Evolutionary conservation across 169 alveolate species (phyloP).

Genomic region (Eimeria acervulina): DNA sequence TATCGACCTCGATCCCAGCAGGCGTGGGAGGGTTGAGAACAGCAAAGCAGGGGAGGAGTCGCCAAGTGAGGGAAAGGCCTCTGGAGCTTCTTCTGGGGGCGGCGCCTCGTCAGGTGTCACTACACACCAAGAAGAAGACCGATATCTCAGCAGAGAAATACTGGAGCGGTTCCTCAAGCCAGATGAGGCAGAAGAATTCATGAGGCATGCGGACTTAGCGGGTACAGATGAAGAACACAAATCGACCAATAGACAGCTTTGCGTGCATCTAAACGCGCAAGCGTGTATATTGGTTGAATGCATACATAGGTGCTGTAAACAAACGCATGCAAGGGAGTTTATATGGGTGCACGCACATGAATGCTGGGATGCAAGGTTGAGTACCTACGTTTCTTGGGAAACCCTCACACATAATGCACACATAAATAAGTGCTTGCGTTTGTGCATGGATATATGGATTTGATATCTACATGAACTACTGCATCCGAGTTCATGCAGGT

Average conservation of each 20-base stretch:
- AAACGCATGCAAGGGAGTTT: neutral
- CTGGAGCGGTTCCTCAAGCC: slow-evolving; percentile 54
- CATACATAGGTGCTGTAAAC: neutral
- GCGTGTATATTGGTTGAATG: too few relatives aligned
- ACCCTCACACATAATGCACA: too few relatives aligned
- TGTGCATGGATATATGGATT: too few relatives aligned
- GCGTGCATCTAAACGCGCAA: neutral
- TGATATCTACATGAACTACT: too few relatives aligned
- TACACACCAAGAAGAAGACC: slow-evolving; percentile 34
- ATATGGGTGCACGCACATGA: neutral
- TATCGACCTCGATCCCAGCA: neutral
- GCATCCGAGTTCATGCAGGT: neutral
- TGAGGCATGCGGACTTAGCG: slow-evolving; percentile 73
- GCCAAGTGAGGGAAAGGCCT: neutral
- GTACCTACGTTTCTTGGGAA: too few relatives aligned
- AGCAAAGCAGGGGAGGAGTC: neutral
- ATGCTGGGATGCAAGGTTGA: too few relatives aligned
- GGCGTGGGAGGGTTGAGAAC: neutral
- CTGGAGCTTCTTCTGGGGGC: slow-evolving; percentile 3
- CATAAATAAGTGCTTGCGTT: too few relatives aligned
- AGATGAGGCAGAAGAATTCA: slow-evolving; percentile 74
- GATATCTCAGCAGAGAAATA: slow-evolving; percentile 44
- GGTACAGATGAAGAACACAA: neutral
- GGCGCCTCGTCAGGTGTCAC: neutral
- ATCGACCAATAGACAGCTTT: too few relatives aligned